Base-by-base conservation (phyloP, 345 rosid species). In the Pelargonium nanum region DNA sequence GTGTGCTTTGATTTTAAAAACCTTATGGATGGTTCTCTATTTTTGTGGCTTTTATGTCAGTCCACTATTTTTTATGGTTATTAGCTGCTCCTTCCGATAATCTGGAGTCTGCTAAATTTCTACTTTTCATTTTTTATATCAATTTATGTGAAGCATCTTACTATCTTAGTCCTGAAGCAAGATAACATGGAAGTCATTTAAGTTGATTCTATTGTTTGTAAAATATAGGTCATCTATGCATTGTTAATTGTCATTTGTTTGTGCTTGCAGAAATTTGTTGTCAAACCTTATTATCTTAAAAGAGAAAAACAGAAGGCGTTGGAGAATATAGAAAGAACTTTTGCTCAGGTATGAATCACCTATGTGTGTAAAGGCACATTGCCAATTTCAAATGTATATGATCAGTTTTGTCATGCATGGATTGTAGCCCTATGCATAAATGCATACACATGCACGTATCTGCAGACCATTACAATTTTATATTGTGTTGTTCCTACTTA, bases 301-400 rank as follows among this genome's bases (percentile, higher is more conserved):
- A 86, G 95, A 77, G 87, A 90, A 59, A 83, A 75, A 73, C 80
- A 55, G 52, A 90, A 82, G 81, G 75, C 89, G 57, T 76, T 86
- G 56, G 89, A 90, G 72, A 86, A 77, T 66, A 78, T 62, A 63
- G 86, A 83, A 67, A 83, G 75, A 73, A 88, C 88, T 59, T 80
- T 76, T 67, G 79, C 83, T 55, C 79, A 86, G 96, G 99, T 87
- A 80, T 71, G 65, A 17, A 54, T 69, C 70, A 56, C 17, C 8
- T 24, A 24, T 17, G 21, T 56, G 21, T 19, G 8, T 19, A 3
- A 6, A 9, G 16, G 5, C 57, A 12, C 48, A 40, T 10, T 15
- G 2, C 15, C 10, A 34, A 40, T 40, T 40, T 40, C 2, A 28
- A 28, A 6, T 40, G n/a, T n/a, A 40, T 40, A 12, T 40, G 48